phyloP scores from a whole-genome alignment of 2,329 filamentous ascomycete genomes.

The Fusarium chuoi region DNA sequence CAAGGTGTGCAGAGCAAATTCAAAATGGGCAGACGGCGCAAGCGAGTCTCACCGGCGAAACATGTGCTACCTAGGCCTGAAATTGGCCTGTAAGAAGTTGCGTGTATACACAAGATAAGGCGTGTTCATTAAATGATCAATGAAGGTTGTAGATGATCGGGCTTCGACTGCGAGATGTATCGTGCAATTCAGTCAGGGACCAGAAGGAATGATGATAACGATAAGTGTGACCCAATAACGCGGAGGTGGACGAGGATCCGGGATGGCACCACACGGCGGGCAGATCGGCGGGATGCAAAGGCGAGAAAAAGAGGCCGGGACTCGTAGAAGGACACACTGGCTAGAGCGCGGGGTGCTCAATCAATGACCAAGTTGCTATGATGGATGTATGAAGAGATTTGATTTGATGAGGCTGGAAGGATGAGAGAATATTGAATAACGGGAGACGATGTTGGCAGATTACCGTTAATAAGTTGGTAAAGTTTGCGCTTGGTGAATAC shows the following conservation, averaged over 20 bases:
- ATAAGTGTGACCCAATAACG: slow-evolving; percentile 22
- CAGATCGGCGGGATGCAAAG: slow-evolving; percentile 24
- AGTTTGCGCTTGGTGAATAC: slow-evolving; percentile 7
- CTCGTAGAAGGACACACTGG: slow-evolving; percentile 8
- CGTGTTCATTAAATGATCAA: slow-evolving; percentile 38
- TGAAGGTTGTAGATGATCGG: slow-evolving; percentile 14
- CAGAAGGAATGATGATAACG: slow-evolving; percentile 13
- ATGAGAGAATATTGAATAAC: not conserved
- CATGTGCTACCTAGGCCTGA: slow-evolving; percentile 44
- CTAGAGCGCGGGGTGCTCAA: slow-evolving; percentile 13
- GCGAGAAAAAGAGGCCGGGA: slow-evolving; percentile 15
- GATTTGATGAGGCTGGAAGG: not conserved
- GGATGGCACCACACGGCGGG: slow-evolving; percentile 34
- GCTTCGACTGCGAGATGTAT: slow-evolving; percentile 11
- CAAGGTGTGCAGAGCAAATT: slow-evolving; percentile 33
- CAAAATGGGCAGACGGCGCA: slow-evolving; percentile 34
- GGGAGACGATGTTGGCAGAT: slow-evolving; percentile 14
- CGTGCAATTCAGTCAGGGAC: slow-evolving; percentile 27
- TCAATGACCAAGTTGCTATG: slow-evolving; percentile 23
- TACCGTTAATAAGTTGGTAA: slow-evolving; percentile 15
- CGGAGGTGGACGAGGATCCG: slow-evolving; percentile 36
- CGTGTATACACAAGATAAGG: slow-evolving; percentile 4
- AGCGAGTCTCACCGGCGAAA: slow-evolving; percentile 45
- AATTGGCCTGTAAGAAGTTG: slow-evolving; percentile 27
- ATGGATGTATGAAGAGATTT: slow-evolving; percentile 2